Conservation (phyloP, 768 basidiomycete species). For the Podaxis carcinomalis region DNA sequence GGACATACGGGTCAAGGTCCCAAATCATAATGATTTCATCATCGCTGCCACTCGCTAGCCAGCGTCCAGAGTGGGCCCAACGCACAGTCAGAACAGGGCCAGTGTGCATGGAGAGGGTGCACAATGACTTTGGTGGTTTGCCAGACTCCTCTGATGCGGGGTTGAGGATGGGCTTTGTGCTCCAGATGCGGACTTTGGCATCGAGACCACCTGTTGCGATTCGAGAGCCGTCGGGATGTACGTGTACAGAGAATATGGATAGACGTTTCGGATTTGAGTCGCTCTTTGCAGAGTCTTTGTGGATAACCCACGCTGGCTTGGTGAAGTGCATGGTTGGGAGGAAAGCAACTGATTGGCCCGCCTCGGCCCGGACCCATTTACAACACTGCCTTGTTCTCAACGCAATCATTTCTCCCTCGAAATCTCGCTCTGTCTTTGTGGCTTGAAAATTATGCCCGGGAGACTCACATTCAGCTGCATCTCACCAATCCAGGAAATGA, state of each 20-base stretch:
- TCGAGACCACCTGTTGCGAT: conserved; percentile 98
- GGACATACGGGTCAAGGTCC: conserved; percentile 91
- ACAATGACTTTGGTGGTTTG: conserved; percentile 79
- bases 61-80: conserved; percentile 92
- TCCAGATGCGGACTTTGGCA: conserved; percentile 96
- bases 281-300: conserved; percentile 67
- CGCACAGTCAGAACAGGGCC: conserved; percentile 89
- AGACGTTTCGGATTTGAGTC: conserved; percentile 62
- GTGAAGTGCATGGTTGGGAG: conserved; percentile 67
- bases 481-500: not conserved
- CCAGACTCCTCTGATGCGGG: conserved; percentile 60
- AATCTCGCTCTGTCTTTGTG: not conserved
- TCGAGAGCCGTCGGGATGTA: conserved; percentile 93
- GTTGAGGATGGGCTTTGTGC: conserved; percentile 90
- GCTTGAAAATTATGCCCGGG: not conserved
- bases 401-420: not conserved
- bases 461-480: not conserved
- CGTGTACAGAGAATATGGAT: conserved; percentile 89
- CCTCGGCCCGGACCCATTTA: not conserved
- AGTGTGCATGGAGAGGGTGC: conserved; percentile 90
- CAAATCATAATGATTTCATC: conserved; percentile 95
- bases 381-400: not conserved
- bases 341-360: not conserved
- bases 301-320: conserved; percentile 85
- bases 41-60: conserved; percentile 95